phyloP scores from a whole-genome alignment of 257 asterid species.

The Solanum pinnatisectum region DNA sequence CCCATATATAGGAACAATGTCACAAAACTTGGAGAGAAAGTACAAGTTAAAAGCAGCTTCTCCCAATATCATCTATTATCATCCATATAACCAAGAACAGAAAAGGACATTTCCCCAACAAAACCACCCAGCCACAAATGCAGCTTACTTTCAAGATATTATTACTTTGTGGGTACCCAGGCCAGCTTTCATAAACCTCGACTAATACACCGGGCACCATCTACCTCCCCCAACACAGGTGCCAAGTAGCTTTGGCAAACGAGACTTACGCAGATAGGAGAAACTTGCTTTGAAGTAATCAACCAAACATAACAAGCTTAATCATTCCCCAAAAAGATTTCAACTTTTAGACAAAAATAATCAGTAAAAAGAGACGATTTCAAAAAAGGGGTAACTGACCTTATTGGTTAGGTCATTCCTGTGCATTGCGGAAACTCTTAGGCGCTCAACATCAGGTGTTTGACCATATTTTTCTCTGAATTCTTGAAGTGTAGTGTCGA shows the following conservation, averaged over 20 bases:
- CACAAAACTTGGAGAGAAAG: neutral
- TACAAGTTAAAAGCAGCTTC: neutral
- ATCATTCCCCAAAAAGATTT: neutral
- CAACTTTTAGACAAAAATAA: neutral
- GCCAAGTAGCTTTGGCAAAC: neutral
- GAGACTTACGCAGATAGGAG: neutral
- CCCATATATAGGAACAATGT: neutral
- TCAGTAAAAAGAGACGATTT: neutral
- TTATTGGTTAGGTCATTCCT: slow-evolving; percentile 58
- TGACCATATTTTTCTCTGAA: slow-evolving; percentile 53
- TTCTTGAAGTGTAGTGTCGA: slow-evolving; percentile 50
- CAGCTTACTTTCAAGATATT: neutral
- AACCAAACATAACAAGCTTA: neutral
- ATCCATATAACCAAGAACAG: neutral
- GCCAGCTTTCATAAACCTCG: neutral
- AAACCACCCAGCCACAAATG: neutral
- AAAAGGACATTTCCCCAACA: neutral
- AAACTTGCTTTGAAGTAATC: neutral
- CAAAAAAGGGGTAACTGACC: slow-evolving; percentile 22
- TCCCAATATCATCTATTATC: neutral
- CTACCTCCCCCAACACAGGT: neutral
- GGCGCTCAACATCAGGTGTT: slow-evolving; percentile 29
- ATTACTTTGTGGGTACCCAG: neutral
- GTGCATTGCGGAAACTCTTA: slow-evolving; percentile 58
- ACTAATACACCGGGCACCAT: neutral